These are phyloP conservation scores for Aspergillus pseudonomiae DNA, from an alignment of 2,329 filamentous ascomycete species.

Conservation along the genomic window DNA sequence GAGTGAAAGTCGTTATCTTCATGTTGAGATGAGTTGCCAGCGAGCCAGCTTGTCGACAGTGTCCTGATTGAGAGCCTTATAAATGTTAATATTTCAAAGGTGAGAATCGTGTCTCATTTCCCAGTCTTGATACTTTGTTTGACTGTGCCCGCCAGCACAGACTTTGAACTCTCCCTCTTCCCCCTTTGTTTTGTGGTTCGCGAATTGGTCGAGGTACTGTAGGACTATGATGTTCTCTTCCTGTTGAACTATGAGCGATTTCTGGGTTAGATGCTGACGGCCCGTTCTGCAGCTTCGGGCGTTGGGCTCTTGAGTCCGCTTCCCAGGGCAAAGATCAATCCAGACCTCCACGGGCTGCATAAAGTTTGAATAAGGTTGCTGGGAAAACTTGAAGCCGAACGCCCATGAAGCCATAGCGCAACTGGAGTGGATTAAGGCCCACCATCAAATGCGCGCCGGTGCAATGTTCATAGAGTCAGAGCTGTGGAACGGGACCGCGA, in stretches of 20 bases:
- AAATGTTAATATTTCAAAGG: not conserved
- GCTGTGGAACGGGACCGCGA: too few relatives aligned
- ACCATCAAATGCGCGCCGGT: too few relatives aligned
- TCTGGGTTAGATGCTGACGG: not conserved
- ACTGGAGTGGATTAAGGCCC: not conserved
- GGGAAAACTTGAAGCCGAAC: not conserved
- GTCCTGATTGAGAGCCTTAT: not conserved
- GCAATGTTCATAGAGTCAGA: too few relatives aligned
- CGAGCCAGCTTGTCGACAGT: not conserved
- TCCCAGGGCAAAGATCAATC: not conserved
- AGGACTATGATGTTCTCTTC: not conserved
- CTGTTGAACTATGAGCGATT: not conserved
- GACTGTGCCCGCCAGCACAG: not conserved
- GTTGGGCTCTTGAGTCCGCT: not conserved
- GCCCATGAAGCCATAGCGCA: not conserved
- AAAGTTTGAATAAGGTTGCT: not conserved
- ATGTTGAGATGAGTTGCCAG: not conserved
- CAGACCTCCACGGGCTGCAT: too few relatives aligned
- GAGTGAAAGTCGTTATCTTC: not conserved
- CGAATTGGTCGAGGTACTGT: not conserved
- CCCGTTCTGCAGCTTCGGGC: not conserved
- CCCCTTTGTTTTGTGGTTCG: not conserved
- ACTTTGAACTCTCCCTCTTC: not conserved
- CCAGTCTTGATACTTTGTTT: not conserved
- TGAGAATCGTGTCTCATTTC: too few relatives aligned